phyloP scores from a whole-genome alignment of 2,329 filamentous ascomycete species.

The Aspergillus luchuensis region DNA sequence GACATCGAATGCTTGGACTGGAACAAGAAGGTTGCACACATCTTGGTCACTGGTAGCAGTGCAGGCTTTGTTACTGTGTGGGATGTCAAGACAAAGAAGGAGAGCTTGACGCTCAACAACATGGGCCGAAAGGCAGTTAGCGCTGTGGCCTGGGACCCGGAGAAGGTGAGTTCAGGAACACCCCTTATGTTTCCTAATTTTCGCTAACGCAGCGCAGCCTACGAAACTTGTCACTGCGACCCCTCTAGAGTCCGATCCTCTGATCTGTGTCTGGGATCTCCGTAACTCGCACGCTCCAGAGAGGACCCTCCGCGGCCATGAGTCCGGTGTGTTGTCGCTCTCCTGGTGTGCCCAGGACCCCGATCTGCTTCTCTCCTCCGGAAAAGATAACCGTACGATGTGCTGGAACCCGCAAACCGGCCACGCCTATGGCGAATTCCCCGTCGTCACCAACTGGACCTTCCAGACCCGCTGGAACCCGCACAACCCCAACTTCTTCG shows the following conservation, averaged over 20 bases:
- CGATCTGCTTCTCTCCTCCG: conserved; percentile 85
- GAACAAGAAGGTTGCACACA: conserved; percentile 98
- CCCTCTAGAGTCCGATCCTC: conserved; percentile 80
- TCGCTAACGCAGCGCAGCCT: conserved; percentile 49
- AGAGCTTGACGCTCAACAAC: conserved; percentile 90
- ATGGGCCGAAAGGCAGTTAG: conserved; percentile 88
- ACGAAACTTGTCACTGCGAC: conserved; percentile 94
- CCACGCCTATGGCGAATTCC: conserved; percentile 84
- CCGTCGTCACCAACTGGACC: conserved; percentile 98
- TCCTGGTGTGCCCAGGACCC: conserved; percentile 95
- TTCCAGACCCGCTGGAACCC: conserved; percentile 95
- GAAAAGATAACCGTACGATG: conserved; percentile 93
- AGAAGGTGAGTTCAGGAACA: conserved; percentile 59
- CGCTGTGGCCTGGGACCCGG: conserved; percentile 95
- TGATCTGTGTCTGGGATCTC: conserved; percentile 92
- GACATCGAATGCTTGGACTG: conserved; percentile 96
- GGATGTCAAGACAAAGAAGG: conserved; percentile 98
- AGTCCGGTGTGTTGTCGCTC: conserved; percentile 87
- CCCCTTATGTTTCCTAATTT: conserved; percentile 1
- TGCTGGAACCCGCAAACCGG: conserved; percentile 96
- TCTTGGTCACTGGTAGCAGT: conserved; percentile 88
- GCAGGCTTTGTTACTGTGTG: conserved; percentile 97
- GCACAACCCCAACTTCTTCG: conserved; percentile 85
- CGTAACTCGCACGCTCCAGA: conserved; percentile 96
- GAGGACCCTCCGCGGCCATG: conserved; percentile 80